phyloP scores from a whole-genome alignment of 2,329 filamentous ascomycete genomes.

The Hypoxylon sp. region DNA sequence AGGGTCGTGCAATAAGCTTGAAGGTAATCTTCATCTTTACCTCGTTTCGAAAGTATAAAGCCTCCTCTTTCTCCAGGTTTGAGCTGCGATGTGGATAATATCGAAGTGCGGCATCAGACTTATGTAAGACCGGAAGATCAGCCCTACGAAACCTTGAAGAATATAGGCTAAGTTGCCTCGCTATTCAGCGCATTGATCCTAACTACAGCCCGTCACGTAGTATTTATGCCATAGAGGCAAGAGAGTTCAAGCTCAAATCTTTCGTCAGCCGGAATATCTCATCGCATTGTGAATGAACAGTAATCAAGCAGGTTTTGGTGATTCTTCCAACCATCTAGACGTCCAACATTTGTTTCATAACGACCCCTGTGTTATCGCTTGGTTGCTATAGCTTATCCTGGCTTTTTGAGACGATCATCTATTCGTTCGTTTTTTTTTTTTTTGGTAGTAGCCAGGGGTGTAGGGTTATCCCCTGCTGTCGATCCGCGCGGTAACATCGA shows the following conservation, averaged over 20 bases:
- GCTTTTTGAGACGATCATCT: conserved; percentile 19
- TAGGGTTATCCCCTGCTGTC: conserved; percentile 12
- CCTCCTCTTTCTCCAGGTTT: not conserved
- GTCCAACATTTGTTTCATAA: conserved; percentile 42
- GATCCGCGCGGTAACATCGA: conserved; percentile 43
- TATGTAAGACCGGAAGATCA: conserved; percentile 11
- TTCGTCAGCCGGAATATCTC: not conserved
- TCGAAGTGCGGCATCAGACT: conserved; percentile 10
- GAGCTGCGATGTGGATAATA: not conserved
- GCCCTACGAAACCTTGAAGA: conserved; percentile 5
- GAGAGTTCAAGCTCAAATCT: conserved; percentile 6
- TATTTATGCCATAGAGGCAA: not conserved
- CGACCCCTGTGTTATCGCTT: conserved; percentile 22
- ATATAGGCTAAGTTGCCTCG: conserved; percentile 2
- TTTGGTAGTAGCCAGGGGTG: conserved; percentile 13
- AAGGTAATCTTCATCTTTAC: conserved; percentile 2
- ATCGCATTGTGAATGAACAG: conserved; percentile 5
- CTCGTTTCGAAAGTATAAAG: conserved; percentile 22
- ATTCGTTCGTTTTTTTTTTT: conserved; percentile 34
- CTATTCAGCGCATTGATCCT: conserved; percentile 1
- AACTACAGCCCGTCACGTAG: not conserved
- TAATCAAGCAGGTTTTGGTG: conserved; percentile 10
- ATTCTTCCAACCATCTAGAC: conserved; percentile 18
- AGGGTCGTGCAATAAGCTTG: conserved; percentile 16
- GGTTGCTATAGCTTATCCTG: conserved; percentile 26